phyloP scores from a whole-genome alignment of 2,329 filamentous ascomycete genomes.

The Penicillium occitanis region DNA sequence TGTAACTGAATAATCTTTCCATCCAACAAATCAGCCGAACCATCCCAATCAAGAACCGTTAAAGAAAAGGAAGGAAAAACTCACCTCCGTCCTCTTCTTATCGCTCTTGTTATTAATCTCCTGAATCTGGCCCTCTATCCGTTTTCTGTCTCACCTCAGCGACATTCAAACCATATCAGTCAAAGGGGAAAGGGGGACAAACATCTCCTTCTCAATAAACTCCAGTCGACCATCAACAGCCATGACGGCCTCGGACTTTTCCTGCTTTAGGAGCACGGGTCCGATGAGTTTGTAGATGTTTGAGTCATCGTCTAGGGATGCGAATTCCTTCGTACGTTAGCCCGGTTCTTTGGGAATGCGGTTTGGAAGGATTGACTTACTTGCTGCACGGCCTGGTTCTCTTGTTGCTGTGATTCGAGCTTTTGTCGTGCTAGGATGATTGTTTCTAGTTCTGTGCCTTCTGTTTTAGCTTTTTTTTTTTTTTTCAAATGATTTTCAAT shows the following conservation, averaged over 20 bases:
- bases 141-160: slow-evolving; percentile 50
- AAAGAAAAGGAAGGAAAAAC: slow-evolving; percentile 25
- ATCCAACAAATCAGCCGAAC: neutral
- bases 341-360: neutral
- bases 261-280: slow-evolving; percentile 90
- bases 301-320: slow-evolving; percentile 72
- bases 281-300: slow-evolving; percentile 96
- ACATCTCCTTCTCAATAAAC: slow-evolving; percentile 95
- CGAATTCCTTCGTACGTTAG: slow-evolving; percentile 64
- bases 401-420: slow-evolving; percentile 87
- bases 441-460: slow-evolving; percentile 68
- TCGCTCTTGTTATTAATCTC: slow-evolving; percentile 65
- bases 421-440: slow-evolving; percentile 79
- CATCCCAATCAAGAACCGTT: neutral
- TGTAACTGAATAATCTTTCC: slow-evolving; percentile 21
- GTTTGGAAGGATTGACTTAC: slow-evolving; percentile 42
- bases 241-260: slow-evolving; percentile 83
- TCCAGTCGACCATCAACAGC: slow-evolving; percentile 88
- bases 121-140: slow-evolving; percentile 66
- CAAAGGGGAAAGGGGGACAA: slow-evolving; percentile 17
- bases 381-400: slow-evolving; percentile 85
- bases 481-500: neutral
- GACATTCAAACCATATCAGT: slow-evolving; percentile 6
- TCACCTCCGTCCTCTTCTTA: slow-evolving; percentile 63
- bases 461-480: slow-evolving; percentile 13